A percentile compares a stretch with the other conserved stretches of the same genome.
These are phyloP conservation scores for Ulmus americana DNA, from an alignment of 331 rosid species.

Conservation along the genomic window DNA sequence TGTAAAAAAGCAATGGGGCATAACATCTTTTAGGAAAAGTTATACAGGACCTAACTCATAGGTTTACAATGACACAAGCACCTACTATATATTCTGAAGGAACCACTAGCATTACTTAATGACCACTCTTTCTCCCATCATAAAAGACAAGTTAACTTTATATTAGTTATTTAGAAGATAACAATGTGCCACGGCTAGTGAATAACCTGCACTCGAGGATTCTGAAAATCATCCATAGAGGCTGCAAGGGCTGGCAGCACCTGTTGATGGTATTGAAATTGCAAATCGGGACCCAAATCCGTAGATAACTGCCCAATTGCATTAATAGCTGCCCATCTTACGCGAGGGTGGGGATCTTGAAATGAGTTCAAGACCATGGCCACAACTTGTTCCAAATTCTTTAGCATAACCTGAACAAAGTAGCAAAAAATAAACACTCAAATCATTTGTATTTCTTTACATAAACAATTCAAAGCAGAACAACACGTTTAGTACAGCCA, in stretches of 20 bases:
- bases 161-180: neutral
- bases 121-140: neutral
- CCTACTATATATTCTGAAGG: neutral
- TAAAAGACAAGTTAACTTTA: neutral
- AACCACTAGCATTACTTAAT: neutral
- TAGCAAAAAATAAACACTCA: neutral
- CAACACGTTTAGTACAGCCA: neutral
- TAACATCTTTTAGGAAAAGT: neutral
- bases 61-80: conserved; percentile 1
- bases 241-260: conserved; percentile 89
- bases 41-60: neutral
- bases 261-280: conserved; percentile 65
- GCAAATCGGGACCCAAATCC: conserved; percentile 96
- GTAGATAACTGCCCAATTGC: conserved; percentile 94
- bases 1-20: neutral
- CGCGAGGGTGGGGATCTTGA: conserved; percentile 93
- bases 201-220: conserved; percentile 90
- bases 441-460: neutral
- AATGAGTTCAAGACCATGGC: conserved; percentile 91
- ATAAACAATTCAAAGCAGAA: neutral
- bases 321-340: conserved; percentile 98
- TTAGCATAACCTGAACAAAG: conserved; percentile 70
- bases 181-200: neutral
- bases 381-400: conserved; percentile 90
- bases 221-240: conserved; percentile 93